These are phyloP conservation scores for Fusarium sterilihyphosum DNA, from an alignment of 2,329 filamentous ascomycete species.

Conservation along the genomic window DNA sequence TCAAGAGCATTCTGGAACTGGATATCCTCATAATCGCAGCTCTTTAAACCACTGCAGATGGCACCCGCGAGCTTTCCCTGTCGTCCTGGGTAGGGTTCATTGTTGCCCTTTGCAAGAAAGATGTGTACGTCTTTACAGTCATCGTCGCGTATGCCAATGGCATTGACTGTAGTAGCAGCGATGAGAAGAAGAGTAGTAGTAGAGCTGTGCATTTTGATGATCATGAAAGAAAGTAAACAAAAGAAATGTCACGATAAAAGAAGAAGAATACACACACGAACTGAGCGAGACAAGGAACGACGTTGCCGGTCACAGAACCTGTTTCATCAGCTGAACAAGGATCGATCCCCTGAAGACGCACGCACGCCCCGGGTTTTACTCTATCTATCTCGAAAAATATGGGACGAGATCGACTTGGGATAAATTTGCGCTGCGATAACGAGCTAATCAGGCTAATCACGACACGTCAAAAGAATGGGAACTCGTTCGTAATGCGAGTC, in stretches of 20 bases:
- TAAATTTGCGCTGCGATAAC: not conserved
- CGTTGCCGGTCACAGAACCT: not conserved
- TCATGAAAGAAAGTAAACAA: not conserved
- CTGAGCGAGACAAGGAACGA: not conserved
- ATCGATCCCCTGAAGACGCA: not conserved
- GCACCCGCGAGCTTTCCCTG: constrained; percentile 3
- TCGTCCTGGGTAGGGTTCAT: constrained; percentile 16
- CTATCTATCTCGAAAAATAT: not conserved
- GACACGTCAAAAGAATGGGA: not conserved
- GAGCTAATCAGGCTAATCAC: not conserved
- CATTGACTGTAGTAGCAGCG: not conserved
- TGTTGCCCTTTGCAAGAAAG: constrained; percentile 19
- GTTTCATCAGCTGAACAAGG: not conserved
- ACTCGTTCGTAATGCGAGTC: not conserved
- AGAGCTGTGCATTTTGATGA: not conserved
- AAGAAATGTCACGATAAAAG: not conserved
- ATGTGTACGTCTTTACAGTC: constrained; percentile 14
- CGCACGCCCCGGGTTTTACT: not conserved
- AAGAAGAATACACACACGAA: not conserved
- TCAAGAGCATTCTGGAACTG: constrained; percentile 7
- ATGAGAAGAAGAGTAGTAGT: not conserved
- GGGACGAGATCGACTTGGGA: not conserved
- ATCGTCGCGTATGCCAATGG: not conserved
- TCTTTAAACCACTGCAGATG: constrained; percentile 10
- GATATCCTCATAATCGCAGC: constrained; percentile 19